Conservation (phyloP, 1,284 basidiomycete genomes). For the Ustilago tritici region DNA sequence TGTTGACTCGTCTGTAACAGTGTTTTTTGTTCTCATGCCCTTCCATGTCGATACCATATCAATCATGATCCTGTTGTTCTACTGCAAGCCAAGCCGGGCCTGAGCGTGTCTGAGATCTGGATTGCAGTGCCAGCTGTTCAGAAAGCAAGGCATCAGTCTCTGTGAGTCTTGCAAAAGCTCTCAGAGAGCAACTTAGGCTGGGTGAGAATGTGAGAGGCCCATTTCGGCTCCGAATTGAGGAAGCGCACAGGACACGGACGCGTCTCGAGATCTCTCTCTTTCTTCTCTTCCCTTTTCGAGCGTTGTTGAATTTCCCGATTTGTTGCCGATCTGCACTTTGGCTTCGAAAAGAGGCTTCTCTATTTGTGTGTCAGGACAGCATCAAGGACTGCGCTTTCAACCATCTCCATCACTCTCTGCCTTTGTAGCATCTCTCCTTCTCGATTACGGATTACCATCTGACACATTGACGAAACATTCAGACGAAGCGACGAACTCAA, state of each 20-base stretch:
- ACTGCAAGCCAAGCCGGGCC: too few relatives aligned
- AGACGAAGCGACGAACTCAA: neutral
- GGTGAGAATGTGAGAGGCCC: neutral
- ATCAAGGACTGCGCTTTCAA: neutral
- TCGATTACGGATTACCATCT: too few relatives aligned
- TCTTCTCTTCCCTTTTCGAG: neutral
- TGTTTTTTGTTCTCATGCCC: conserved; percentile 10
- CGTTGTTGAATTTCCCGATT: neutral
- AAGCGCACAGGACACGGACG: conserved; percentile 4
- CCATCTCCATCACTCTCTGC: conserved; percentile 1
- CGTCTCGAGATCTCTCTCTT: conserved; percentile 1
- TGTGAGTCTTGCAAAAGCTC: too few relatives aligned
- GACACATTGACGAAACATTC: neutral
- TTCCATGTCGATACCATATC: conserved; percentile 36
- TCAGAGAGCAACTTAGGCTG: neutral
- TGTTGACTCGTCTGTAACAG: conserved; percentile 17
- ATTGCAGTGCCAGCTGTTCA: neutral
- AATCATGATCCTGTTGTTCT: conserved; percentile 10
- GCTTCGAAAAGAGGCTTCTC: neutral
- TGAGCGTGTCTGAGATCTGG: too few relatives aligned
- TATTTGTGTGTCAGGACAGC: neutral
- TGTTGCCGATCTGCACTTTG: neutral
- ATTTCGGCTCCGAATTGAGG: conserved; percentile 6
- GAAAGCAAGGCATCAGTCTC: too few relatives aligned
- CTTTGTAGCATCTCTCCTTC: too few relatives aligned